These are phyloP conservation scores for Salicornia ramosissima DNA, from an alignment of 148 eudicot species.

Conservation along the genomic window DNA sequence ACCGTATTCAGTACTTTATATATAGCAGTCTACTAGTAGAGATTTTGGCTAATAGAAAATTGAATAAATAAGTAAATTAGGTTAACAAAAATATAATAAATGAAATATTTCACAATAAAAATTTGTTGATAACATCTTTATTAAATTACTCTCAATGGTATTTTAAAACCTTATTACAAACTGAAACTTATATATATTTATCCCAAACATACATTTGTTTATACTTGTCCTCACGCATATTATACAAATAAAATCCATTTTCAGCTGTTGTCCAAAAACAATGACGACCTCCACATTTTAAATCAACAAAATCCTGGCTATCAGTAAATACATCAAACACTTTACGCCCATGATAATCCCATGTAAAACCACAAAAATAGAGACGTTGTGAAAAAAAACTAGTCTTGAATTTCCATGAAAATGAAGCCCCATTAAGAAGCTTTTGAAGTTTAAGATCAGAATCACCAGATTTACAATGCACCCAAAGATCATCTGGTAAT, in stretches of 20 bases:
- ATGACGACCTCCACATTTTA: conserved; percentile 22
- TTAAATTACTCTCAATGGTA: too few species aligned
- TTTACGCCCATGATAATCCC: conserved; percentile 16
- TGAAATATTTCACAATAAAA: too few species aligned
- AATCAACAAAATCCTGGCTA: conserved; percentile 15
- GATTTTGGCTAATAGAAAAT: too few species aligned
- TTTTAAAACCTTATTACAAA: too few species aligned
- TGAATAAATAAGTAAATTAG: too few species aligned
- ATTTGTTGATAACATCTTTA: too few species aligned
- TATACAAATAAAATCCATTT: conserved; percentile 20
- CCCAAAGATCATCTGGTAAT: neutral
- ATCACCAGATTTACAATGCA: conserved; percentile 21
- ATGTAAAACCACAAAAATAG: conserved; percentile 19
- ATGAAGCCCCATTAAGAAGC: neutral
- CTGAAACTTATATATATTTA: too few species aligned
- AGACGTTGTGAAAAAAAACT: neutral
- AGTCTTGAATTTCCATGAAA: conserved; percentile 1
- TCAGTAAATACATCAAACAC: conserved; percentile 13
- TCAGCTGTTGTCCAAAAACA: conserved; percentile 19
- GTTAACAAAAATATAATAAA: too few species aligned
- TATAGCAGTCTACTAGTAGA: too few species aligned
- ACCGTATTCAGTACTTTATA: too few species aligned
- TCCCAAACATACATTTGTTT: conserved; percentile 3
- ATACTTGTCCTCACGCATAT: neutral
- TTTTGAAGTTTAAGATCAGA: conserved; percentile 14